phyloP scores from a whole-genome alignment of 441 rosid genomes.

The Populus hybrid region DNA sequence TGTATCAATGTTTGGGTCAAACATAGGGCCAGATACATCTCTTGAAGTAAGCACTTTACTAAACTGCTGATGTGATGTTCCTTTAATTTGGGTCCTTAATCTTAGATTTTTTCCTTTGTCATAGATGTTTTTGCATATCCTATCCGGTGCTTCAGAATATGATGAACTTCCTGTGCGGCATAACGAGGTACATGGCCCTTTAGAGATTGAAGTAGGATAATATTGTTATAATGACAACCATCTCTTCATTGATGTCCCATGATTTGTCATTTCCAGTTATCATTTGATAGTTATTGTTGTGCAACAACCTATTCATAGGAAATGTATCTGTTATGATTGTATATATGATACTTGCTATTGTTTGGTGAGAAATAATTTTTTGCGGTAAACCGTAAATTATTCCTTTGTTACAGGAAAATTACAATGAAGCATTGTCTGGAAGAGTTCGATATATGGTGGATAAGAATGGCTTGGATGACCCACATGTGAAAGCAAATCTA shows the following conservation, averaged over 20 bases:
- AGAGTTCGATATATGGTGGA: slow-evolving; percentile 76
- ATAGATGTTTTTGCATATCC: slow-evolving; percentile 81
- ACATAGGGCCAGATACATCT: slow-evolving; percentile 88
- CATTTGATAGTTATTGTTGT: background rate
- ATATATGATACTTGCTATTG: background rate
- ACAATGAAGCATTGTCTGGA: slow-evolving; percentile 72
- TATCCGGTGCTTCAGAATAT: slow-evolving; percentile 90
- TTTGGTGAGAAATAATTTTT: background rate
- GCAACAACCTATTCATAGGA: background rate
- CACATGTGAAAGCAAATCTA: slow-evolving; percentile 90
- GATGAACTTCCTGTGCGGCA: slow-evolving; percentile 98
- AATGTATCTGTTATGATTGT: background rate
- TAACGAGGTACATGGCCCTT: slow-evolving; percentile 67
- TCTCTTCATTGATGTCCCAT: background rate
- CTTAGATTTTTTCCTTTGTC: slow-evolving; percentile 14
- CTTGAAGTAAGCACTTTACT: slow-evolving; percentile 62
- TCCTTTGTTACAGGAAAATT: slow-evolving; percentile 53
- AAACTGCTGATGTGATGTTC: background rate
- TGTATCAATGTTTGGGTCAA: slow-evolving; percentile 97
- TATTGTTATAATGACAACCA: background rate
- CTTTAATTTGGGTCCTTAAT: slow-evolving; percentile 7
- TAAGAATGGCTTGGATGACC: slow-evolving; percentile 81
- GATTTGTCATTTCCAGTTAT: background rate
- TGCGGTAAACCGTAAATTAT: background rate
- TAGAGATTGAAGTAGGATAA: background rate